Base-by-base conservation (phyloP, 345 rosid genomes). In the Kandelia obovata region DNA sequence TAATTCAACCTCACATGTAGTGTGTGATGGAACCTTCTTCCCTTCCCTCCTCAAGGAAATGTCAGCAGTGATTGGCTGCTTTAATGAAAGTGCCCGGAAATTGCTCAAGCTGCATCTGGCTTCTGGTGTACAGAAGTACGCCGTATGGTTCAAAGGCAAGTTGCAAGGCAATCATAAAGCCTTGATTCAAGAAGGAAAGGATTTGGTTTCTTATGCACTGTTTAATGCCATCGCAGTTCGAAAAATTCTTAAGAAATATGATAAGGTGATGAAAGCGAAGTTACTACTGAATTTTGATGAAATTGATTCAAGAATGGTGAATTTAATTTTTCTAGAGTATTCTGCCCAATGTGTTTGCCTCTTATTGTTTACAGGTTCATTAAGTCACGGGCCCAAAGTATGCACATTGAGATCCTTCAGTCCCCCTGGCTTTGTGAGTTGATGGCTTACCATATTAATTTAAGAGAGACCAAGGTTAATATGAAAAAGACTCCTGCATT, bases 381-480 rank as follows among this genome's bases (percentile, higher is more conserved):
- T 76, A 87, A 83, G 85, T 85, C 97, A 11, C 86, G 85, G 60
- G 91, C 88, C 1, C 96, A 88, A 71, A 86, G 84, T 52, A 87
- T 95, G 97, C 88, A 86, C 64, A 80, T 87, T 15, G 97, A 95
- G 71, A 95, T 95, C 78, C 92, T 95, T 57, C 96, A 88, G 43
- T 95, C 99, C 23, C 97, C 97, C 16, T 91, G 97, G 97, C 88
- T 91, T 5, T 88, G 93, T 31, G 96, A 94, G 80, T 96, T 91
- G 28, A 87, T 87, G 82, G 98, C 96, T 71, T 89, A 89, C 79
- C 96, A 89, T 72, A 87, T 94, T 72, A 94, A 91, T 73, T 65
- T 89, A 74, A 88, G 86, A 76, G 92, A 87, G 68, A 70, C 84
- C 1, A 78, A 85, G 73, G 75, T 70, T 62, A 77, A 72, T 17